Evolutionary conservation across 2,329 filamentous ascomycete species (phyloP), one percentile per base, ranked within the genome.

Genomic region (Fusarium siculi): DNA sequence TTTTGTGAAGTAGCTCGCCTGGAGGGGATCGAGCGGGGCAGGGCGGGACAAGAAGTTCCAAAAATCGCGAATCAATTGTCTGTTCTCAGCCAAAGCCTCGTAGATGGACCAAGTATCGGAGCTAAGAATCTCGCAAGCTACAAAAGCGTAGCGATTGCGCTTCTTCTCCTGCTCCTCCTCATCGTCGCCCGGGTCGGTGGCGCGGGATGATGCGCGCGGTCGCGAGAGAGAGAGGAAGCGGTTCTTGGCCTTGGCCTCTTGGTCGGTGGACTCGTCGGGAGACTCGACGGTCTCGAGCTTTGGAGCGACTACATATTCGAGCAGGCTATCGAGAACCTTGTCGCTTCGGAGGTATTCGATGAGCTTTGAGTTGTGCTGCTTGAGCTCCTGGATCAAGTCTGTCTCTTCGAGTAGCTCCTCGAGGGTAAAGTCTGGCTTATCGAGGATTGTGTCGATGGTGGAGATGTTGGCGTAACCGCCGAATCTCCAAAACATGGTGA

Each of bases 401-500:
- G 93, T 93, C 87, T 99, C 96, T 82, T 98, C 95, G 72, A 99
- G 91, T 68, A 99, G 88, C 81, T 98, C 96, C 84, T 99, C 96
- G 75, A 98, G 92, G 58, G 93, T 95, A 81, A 98, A 95, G 84
- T 97, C 93, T 77, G 97, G 91, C 84, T 97, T 97, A 82, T 99
- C 96, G 82, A 99, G 94, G 80, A 99, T 93, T 77, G 92, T 95
- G 84, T 98, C 96, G 84, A 99, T 94, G 81, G 95, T 93, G 79
- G 96, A 98, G 85, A 97, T 93, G 88, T 94, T 97, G 88, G 95
- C 94, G 89, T 98, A 98, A 81, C 95, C 95, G 89, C 96, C 96
- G 89, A 98, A 99, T 85, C 96, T 93, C 96, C 96, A 99, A 85
- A 99, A 99, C 96, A 99, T 99, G 87, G 84, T 96, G 91, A 80